phyloP scores from a whole-genome alignment of 2,329 filamentous ascomycete genomes.

The Aureobasidium sp. region DNA sequence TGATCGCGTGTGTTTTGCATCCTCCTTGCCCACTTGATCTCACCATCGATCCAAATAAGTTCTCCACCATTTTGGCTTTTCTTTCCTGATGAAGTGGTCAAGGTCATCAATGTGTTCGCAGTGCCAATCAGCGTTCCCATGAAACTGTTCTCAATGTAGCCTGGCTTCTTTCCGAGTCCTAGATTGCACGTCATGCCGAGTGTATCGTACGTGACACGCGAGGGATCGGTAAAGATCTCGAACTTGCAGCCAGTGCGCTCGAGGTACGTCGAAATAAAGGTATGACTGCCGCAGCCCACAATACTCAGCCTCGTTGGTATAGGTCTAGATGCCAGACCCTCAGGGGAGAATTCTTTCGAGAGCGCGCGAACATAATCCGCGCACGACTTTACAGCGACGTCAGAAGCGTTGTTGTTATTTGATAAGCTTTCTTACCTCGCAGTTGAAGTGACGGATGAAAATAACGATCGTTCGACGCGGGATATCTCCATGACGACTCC shows the following conservation, averaged over 20 bases:
- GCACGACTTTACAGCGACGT: constrained; percentile 22
- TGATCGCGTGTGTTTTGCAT: constrained; percentile 32
- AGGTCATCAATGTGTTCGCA: constrained; percentile 21
- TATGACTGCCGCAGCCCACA: constrained; percentile 30
- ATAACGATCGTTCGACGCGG: constrained; percentile 25
- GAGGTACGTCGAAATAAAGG: constrained; percentile 26
- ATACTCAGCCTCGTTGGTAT: constrained; percentile 26
- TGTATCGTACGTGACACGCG: constrained; percentile 25
- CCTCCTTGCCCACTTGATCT: constrained; percentile 28
- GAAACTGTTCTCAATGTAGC: constrained; percentile 22
- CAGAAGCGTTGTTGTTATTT: neutral
- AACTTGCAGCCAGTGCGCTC: constrained; percentile 26
- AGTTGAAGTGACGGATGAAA: constrained; percentile 36
- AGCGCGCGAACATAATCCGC: constrained; percentile 29
- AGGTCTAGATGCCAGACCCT: constrained; percentile 18
- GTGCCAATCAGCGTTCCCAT: constrained; percentile 4
- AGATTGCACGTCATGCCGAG: constrained; percentile 27
- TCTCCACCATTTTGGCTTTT: constrained; percentile 32
- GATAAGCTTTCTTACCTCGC: constrained; percentile 24
- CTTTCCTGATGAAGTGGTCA: constrained; percentile 20
- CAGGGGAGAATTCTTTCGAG: constrained; percentile 20
- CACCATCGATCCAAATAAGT: constrained; percentile 29
- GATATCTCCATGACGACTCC: neutral
- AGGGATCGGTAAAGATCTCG: constrained; percentile 28
- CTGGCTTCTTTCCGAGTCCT: constrained; percentile 22